Conservation (phyloP, 1,284 basidiomycete genomes). For the Tremellales sp. region DNA sequence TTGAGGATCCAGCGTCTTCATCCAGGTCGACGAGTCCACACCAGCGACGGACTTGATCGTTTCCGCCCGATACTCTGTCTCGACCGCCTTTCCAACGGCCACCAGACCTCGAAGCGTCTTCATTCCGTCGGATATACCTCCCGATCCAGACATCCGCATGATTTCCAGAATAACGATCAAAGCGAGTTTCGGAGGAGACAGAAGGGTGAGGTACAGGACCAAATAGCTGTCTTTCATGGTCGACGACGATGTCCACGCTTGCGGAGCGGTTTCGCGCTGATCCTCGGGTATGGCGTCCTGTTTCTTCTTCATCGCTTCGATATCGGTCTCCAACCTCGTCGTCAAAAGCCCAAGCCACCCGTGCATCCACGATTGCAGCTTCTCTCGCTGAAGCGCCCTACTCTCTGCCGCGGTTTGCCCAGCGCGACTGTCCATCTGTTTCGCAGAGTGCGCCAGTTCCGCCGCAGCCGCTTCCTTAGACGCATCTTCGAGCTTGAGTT, state of each 20-base stretch:
- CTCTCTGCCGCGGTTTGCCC: constrained; percentile 49
- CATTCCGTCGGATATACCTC: constrained; percentile 79
- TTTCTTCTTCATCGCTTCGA: constrained; percentile 53
- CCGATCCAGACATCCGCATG: constrained; percentile 75
- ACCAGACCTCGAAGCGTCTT: constrained; percentile 82
- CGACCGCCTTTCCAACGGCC: constrained; percentile 77
- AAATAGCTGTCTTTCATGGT: constrained; percentile 30
- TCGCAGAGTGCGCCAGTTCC: constrained; percentile 64
- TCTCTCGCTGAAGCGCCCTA: constrained; percentile 54
- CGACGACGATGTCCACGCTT: constrained; percentile 14
- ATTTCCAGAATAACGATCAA: constrained; percentile 86
- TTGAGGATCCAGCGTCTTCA: constrained; percentile 29
- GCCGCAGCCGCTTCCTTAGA: constrained; percentile 77
- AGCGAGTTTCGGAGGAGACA: constrained; percentile 75
- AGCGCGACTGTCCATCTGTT: constrained; percentile 60
- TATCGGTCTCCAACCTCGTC: constrained; percentile 56
- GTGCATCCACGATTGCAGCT: constrained; percentile 80
- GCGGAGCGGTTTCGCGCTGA: constrained; percentile 5
- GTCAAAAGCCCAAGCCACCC: constrained; percentile 72
- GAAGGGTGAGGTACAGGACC: constrained; percentile 62
- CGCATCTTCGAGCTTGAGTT: constrained; percentile 76
- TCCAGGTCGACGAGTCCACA: constrained; percentile 35
- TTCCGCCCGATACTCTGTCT: constrained; percentile 81
- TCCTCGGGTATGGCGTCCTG: constrained; percentile 36
- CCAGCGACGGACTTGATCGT: constrained; percentile 61